These are phyloP conservation scores for Excoecaria cochinchinensis DNA, from an alignment of 345 rosid genomes.

Conservation along the genomic window DNA sequence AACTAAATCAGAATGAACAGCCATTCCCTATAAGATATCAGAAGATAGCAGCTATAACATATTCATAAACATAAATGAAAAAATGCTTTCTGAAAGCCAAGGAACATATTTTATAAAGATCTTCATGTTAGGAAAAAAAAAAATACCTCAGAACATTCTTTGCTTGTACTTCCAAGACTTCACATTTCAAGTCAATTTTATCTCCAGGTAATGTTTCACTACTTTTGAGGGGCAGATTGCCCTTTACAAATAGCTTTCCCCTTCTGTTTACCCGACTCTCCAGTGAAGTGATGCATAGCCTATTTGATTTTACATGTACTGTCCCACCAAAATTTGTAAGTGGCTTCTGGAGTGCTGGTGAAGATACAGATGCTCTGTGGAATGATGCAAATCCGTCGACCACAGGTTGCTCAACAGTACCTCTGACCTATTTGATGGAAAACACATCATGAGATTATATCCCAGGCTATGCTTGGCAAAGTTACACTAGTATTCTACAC, in stretches of 20 bases:
- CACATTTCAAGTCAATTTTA: slow-evolving; percentile 93
- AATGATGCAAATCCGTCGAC: slow-evolving; percentile 91
- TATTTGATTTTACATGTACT: slow-evolving; percentile 80
- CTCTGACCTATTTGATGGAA: slow-evolving; percentile 65
- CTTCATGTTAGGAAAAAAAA: slow-evolving; percentile 4
- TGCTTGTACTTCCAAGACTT: slow-evolving; percentile 89
- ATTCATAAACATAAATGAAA: not conserved
- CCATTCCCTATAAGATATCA: not conserved
- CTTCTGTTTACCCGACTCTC: slow-evolving; percentile 91
- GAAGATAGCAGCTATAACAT: slow-evolving; percentile 2
- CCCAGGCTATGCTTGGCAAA: not conserved
- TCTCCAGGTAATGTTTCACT: slow-evolving; percentile 72
- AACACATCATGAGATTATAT: slow-evolving; percentile 9
- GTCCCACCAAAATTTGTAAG: slow-evolving; percentile 92
- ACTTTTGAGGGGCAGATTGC: slow-evolving; percentile 82
- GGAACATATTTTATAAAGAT: slow-evolving; percentile 3
- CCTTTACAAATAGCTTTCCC: slow-evolving; percentile 83
- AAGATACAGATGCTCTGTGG: slow-evolving; percentile 83
- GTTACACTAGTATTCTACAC: not conserved
- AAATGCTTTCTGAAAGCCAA: not conserved
- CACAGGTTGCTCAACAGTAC: slow-evolving; percentile 92
- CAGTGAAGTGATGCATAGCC: slow-evolving; percentile 68
- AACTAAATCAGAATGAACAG: not conserved
- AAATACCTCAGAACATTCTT: slow-evolving; percentile 79
- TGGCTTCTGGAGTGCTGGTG: slow-evolving; percentile 83